phyloP scores from a whole-genome alignment of 129 eudicot genomes.

The Heracleum sosnowskyi region DNA sequence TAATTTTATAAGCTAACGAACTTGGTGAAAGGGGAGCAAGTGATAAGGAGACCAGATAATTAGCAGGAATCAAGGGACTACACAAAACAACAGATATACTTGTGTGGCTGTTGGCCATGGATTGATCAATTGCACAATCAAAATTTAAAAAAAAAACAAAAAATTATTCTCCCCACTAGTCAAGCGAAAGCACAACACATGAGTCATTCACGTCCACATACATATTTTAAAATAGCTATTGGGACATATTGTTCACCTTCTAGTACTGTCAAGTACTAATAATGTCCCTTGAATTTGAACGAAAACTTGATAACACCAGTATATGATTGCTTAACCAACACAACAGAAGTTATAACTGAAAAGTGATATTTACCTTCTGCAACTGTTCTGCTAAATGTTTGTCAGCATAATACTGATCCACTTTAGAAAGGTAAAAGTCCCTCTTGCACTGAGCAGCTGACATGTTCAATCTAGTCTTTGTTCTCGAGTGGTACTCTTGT shows the following conservation, averaged over 20 bases:
- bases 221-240: background rate
- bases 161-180: background rate
- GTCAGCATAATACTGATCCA: conserved; percentile 66
- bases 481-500: conserved; percentile 68
- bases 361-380: conserved; percentile 49
- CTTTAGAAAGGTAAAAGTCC: conserved; percentile 71
- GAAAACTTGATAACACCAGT: background rate
- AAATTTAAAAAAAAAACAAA: background rate
- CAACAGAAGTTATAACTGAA: background rate
- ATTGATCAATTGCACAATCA: background rate
- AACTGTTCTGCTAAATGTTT: conserved; percentile 65
- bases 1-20: background rate
- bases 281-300: background rate
- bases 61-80: background rate
- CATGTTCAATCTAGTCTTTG: conserved; percentile 73
- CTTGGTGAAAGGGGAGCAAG: background rate
- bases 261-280: background rate
- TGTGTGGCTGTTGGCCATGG: background rate
- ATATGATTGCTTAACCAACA: background rate
- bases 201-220: background rate
- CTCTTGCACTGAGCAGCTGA: conserved; percentile 82
- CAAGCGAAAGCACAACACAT: background rate
- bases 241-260: background rate
- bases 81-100: background rate
- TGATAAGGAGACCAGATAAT: background rate